phyloP scores from a whole-genome alignment of 139 green algal species.

The Pedinophyceae sp. region DNA sequence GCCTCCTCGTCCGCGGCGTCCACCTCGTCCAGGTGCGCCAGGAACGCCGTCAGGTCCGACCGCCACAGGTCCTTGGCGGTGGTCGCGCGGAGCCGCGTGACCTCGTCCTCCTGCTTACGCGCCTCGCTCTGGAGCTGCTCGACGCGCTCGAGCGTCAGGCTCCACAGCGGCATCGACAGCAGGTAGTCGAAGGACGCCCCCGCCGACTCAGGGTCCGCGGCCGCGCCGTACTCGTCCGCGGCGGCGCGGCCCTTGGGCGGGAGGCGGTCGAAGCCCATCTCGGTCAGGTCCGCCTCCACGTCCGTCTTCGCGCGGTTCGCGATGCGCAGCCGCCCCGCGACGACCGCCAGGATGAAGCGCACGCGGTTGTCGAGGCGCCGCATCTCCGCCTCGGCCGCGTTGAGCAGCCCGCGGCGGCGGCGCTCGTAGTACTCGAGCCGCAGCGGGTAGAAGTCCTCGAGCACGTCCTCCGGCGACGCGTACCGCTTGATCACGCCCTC shows the following conservation, averaged over 20 bases:
- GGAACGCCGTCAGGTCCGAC: constrained; percentile 63
- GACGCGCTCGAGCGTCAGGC: constrained; percentile 88
- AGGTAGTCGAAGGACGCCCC: constrained; percentile 82
- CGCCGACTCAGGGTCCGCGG: constrained; percentile 1
- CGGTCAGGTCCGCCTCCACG: constrained; percentile 68
- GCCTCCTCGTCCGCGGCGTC: background rate
- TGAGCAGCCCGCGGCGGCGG: constrained; percentile 25
- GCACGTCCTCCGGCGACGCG: constrained; percentile 62
- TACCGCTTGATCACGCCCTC: constrained; percentile 85
- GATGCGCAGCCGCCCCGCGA: constrained; percentile 62
- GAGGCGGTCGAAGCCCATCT: constrained; percentile 46
- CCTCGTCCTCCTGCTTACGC: constrained; percentile 20
- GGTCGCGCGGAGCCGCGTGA: constrained; percentile 39
- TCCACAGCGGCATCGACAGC: constrained; percentile 85
- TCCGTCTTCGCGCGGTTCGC: constrained; percentile 67
- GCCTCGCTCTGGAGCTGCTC: background rate
- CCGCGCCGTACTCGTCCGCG: constrained; percentile 15
- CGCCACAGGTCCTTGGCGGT: constrained; percentile 58
- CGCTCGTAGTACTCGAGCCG: constrained; percentile 75
- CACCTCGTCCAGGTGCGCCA: constrained; percentile 12
- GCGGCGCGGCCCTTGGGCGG: background rate
- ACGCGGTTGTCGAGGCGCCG: constrained; percentile 65
- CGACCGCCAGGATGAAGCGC: constrained; percentile 87
- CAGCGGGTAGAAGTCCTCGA: constrained; percentile 79
- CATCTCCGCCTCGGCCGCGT: constrained; percentile 55